These are phyloP conservation scores for Sindora glabra DNA, from an alignment of 306 rosid species.

Conservation along the genomic window DNA sequence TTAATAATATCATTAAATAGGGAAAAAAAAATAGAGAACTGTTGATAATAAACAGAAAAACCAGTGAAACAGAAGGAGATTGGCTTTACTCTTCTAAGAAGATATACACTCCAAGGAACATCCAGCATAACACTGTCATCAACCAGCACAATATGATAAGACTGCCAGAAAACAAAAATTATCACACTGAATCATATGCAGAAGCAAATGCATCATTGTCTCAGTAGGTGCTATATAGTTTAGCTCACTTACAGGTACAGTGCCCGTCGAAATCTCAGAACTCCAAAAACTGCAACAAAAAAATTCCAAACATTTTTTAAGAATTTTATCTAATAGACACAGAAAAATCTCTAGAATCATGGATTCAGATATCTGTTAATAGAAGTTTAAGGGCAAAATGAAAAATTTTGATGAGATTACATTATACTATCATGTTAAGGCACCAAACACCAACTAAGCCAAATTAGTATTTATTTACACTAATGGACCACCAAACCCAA, in stretches of 20 bases:
- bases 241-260: conserved; percentile 43
- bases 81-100: conserved; percentile 47
- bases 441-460: too few species aligned
- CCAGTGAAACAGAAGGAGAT: neutral
- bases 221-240: neutral
- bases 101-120: conserved; percentile 59
- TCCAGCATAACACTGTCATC: conserved; percentile 52
- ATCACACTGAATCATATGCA: neutral
- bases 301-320: conserved; percentile 13
- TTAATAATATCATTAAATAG: too few species aligned
- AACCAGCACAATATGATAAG: conserved; percentile 56
- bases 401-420: too few species aligned
- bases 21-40: neutral
- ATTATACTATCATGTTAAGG: too few species aligned
- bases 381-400: too few species aligned
- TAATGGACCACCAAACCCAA: too few species aligned
- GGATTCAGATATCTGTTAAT: too few species aligned
- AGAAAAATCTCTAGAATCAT: conserved; percentile 1
- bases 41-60: neutral
- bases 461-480: too few species aligned
- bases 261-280: conserved; percentile 28
- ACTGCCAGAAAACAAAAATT: conserved; percentile 28
- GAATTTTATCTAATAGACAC: neutral
- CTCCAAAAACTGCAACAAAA: conserved; percentile 44
- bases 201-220: neutral